Conservation (phyloP, 768 basidiomycete genomes). For the Rhodotorula taiwanensis region DNA sequence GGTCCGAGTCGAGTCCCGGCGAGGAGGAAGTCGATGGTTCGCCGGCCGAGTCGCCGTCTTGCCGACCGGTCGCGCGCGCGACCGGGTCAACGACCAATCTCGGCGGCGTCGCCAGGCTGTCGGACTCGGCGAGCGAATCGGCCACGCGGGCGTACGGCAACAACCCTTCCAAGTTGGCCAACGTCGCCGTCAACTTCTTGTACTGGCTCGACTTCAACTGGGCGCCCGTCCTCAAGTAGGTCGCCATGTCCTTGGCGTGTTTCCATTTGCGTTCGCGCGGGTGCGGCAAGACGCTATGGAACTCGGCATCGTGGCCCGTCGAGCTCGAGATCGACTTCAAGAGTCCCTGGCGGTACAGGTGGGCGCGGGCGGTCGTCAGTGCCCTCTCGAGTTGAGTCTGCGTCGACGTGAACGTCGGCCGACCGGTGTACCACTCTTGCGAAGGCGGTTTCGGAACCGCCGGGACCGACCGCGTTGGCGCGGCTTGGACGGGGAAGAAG, state of each 20-base stretch:
- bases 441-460: constrained; percentile 34
- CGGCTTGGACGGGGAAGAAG: constrained; percentile 26
- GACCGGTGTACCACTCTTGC: constrained; percentile 36
- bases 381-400: constrained; percentile 24
- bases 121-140: constrained; percentile 6
- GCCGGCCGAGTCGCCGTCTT: neutral
- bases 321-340: constrained; percentile 29
- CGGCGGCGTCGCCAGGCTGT: neutral
- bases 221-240: constrained; percentile 29
- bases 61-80: constrained; percentile 15
- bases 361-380: constrained; percentile 24
- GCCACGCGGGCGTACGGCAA: constrained; percentile 32
- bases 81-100: constrained; percentile 33
- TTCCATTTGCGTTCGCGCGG: constrained; percentile 27
- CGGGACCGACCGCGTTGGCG: neutral
- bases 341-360: constrained; percentile 35
- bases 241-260: constrained; percentile 26
- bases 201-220: constrained; percentile 27
- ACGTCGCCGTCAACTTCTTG: constrained; percentile 29
- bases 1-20: neutral
- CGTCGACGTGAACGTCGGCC: constrained; percentile 34
- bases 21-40: no score
- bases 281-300: constrained; percentile 24
- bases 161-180: constrained; percentile 27
- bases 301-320: constrained; percentile 17